A percentile compares a stretch with the other conserved stretches of the same genome.
Conservation (phyloP, 352 stramenopile genomes). For the Phytopythium boreale region DNA sequence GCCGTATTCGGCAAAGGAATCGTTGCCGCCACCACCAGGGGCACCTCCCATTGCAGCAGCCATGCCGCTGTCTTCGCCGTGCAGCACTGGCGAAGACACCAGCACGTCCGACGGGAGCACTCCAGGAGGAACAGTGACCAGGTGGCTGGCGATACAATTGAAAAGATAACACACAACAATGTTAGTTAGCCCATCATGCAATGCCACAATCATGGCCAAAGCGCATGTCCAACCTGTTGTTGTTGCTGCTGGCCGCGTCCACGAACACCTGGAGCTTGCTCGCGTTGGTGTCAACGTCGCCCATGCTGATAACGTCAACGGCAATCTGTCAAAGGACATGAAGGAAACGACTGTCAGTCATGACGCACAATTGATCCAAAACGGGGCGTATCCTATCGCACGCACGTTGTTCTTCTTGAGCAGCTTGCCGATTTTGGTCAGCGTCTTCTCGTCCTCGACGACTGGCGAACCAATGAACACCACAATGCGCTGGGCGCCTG, state of each 20-base stretch:
- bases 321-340: constrained; percentile 68
- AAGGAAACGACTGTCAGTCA: background rate
- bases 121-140: constrained; percentile 96
- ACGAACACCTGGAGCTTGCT: constrained; percentile 89
- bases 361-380: background rate
- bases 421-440: constrained; percentile 96
- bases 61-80: constrained; percentile 81
- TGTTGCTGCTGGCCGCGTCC: constrained; percentile 93
- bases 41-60: constrained; percentile 32
- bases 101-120: constrained; percentile 98
- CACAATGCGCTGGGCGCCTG: constrained; percentile 88
- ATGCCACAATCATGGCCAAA: background rate
- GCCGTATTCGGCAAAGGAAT: constrained; percentile 92
- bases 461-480: constrained; percentile 97
- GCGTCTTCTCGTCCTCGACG: constrained; percentile 85
- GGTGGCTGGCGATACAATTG: constrained; percentile 51
- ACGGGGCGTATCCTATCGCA: background rate
- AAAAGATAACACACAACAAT: background rate
- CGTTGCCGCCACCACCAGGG: constrained; percentile 31
- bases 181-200: background rate
- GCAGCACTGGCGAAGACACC: constrained; percentile 93
- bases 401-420: constrained; percentile 99
- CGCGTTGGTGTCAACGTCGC: constrained; percentile 91
- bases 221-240: constrained; percentile 48
- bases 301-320: constrained; percentile 98